Evolutionary conservation across 768 basidiomycete genomes (phyloP), one percentile per base, ranked within the genome.

Genomic region (Calocera viscosa): DNA sequence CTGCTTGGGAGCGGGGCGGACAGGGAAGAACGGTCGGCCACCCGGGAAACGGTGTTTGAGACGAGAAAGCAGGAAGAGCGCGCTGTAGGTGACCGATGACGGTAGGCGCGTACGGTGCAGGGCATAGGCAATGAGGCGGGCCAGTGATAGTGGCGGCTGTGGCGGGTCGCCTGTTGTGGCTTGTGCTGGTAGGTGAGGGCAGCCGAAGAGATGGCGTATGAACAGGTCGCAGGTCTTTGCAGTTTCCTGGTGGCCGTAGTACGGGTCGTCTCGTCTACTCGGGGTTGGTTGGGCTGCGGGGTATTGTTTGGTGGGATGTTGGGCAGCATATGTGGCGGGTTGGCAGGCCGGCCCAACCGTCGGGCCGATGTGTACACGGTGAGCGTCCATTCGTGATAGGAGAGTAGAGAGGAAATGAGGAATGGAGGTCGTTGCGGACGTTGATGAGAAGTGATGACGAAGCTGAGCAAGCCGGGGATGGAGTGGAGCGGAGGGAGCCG

Each of bases 1-100:
- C n/a, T n/a, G n/a, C n/a, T n/a, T n/a, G n/a, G n/a, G n/a, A n/a
- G n/a, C n/a, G n/a, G n/a, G n/a, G n/a, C n/a, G n/a, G n/a, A n/a
- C n/a, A n/a, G n/a, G n/a, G n/a, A n/a, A n/a, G n/a, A n/a, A n/a
- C n/a, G n/a, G n/a, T n/a, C n/a, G n/a, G n/a, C n/a, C 92, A 5
- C 91, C 89, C 1, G 91, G 92, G 76, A 93, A 94, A n/a, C 91
- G 86, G 32, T 86, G 85, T 78, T 96, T 96, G 68, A 96, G 80
- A 19, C 91, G 84, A 69, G 88, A 86, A 11, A 96, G 82, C 30
- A 94, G 71, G 78, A 90, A 80, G n/a, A 85, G 80, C 0, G 86
- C 84, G 26, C 86, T 85, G 71, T 82, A 83, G 10, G 83, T 83
- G 69, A 90, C 89, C 12, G 85, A 81, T 5, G 80, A 73, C 64